phyloP scores from a whole-genome alignment of 345 rosid genomes.

The Citrus inodora region DNA sequence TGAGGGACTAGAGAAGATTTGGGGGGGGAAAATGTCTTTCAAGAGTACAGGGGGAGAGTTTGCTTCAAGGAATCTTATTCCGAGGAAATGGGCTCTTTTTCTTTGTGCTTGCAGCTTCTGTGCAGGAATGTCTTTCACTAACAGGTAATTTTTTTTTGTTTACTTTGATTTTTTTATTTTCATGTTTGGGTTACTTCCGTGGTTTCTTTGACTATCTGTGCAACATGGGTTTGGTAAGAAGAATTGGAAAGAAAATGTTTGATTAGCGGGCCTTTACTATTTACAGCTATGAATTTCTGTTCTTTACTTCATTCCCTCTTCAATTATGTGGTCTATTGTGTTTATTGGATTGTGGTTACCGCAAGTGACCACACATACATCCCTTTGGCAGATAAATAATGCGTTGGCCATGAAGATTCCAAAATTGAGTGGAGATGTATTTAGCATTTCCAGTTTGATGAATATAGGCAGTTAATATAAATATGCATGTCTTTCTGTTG shows the following conservation, averaged over 20 bases:
- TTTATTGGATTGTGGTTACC: neutral
- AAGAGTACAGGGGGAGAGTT: constrained; percentile 41
- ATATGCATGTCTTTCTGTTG: neutral
- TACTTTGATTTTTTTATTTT: neutral
- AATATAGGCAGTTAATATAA: neutral
- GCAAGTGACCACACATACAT: neutral
- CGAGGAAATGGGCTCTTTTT: constrained; percentile 55
- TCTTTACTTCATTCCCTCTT: neutral
- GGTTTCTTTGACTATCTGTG: neutral
- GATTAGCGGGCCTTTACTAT: neutral
- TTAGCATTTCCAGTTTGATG: neutral
- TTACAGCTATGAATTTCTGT: neutral
- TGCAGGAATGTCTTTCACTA: constrained; percentile 78
- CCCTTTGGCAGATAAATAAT: neutral
- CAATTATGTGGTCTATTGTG: neutral
- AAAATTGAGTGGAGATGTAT: neutral
- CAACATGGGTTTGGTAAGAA: neutral
- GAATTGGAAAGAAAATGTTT: neutral
- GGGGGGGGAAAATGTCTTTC: constrained; percentile 38
- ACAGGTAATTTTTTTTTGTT: constrained; percentile 41
- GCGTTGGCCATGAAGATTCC: neutral
- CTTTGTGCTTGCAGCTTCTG: constrained; percentile 72
- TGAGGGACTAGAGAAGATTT: neutral
- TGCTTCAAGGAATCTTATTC: constrained; percentile 36
- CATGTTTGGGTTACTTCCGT: neutral